These are phyloP conservation scores for Eucalyptus viminalis DNA, from an alignment of 345 rosid genomes.

Conservation along the genomic window DNA sequence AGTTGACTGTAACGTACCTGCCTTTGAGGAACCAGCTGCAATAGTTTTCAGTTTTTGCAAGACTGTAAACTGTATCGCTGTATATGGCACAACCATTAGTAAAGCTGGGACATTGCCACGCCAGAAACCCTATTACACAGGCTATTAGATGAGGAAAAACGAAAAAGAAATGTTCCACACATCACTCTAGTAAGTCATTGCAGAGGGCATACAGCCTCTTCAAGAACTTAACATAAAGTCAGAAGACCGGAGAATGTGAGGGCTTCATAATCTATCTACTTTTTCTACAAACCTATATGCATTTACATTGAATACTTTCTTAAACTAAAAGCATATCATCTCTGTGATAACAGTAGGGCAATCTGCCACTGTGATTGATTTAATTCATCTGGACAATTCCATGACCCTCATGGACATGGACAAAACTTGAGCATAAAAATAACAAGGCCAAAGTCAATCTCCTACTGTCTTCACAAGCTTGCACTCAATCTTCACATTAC, in stretches of 20 bases:
- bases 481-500: neutral
- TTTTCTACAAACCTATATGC: neutral
- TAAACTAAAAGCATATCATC: neutral
- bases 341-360: neutral
- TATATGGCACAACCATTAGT: constrained; percentile 96
- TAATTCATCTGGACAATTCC: neutral
- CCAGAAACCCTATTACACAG: constrained; percentile 80
- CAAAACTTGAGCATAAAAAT: neutral
- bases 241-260: neutral
- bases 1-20: constrained; percentile 31
- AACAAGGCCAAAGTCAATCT: neutral
- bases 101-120: constrained; percentile 98
- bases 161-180: neutral
- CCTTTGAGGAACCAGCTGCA: constrained; percentile 77
- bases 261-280: neutral
- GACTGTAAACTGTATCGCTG: constrained; percentile 88
- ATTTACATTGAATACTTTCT: neutral
- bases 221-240: neutral
- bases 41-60: constrained; percentile 68
- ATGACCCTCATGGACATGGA: neutral
- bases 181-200: neutral
- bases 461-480: neutral
- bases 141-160: neutral
- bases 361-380: neutral
- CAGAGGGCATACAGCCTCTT: neutral